Evolutionary conservation across 2,329 filamentous ascomycete species (phyloP), one percentile per base, ranked within the genome.

Genomic region (Zarea fungicola): DNA sequence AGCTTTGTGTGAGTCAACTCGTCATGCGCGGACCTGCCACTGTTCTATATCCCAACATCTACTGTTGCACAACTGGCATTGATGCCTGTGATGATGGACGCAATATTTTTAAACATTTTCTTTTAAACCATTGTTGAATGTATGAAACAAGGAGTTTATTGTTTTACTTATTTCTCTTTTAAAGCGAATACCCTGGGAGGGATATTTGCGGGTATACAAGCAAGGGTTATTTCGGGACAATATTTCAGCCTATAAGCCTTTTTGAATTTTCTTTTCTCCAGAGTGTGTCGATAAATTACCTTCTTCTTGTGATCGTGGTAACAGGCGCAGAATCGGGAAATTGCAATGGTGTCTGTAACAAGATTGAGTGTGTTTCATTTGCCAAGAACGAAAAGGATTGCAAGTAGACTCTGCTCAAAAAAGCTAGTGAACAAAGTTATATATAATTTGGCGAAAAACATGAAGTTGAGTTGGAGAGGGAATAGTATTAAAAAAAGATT

Each of bases 201-300:
- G 18, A 21, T 29, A 25, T 3, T 28, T 32, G n/a, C 10, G 31
- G 45, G 34, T 26, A 32, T 11, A 28, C 16, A n/a, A 35, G 45
- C 45, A 34, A 39, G 43, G 43, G 18, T 39, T 47, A 19, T 13
- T 16, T 25, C 21, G 37, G 25, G 10, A 31, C 26, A 32, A 6
- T 18, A 40, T 47, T 39, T 39, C 19, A 47, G 43, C 43, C 34
- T 47, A 47, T 34, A 47, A 9, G 6, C 6, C n/a, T 40, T 23
- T 39, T 46, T 25, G 35, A 32, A 18, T 18, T 42, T 18, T 47
- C 18, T 19, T 31, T 14, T 18, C 32, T 32, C 19, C n/a, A n/a
- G n/a, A n/a, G n/a, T n/a, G n/a, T n/a, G n/a, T n/a, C n/a, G n/a
- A n/a, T n/a, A n/a, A n/a, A n/a, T n/a, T n/a, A n/a, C n/a, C n/a